phyloP scores from a whole-genome alignment of 352 stramenopile genomes.

The Saprolegnia diclina region DNA sequence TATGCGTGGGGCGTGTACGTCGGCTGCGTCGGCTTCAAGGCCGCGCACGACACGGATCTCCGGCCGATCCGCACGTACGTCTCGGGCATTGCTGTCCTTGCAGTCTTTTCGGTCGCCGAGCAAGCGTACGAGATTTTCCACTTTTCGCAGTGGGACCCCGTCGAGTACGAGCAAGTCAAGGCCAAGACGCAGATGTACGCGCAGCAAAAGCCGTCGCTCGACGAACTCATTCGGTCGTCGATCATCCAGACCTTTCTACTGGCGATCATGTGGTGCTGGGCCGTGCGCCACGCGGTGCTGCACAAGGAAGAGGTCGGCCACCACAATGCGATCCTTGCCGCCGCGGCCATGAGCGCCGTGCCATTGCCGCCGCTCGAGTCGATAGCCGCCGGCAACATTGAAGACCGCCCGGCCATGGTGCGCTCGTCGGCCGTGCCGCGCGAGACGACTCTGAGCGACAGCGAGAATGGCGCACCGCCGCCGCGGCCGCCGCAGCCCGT shows the following conservation, averaged over 20 bases:
- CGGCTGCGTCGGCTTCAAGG: conserved; percentile 80
- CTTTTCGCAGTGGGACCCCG: conserved; percentile 62
- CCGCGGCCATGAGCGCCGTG: conserved; percentile 75
- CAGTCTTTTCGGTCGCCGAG: conserved; percentile 65
- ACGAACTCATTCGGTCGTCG: conserved; percentile 81
- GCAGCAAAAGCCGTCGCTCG: conserved; percentile 63
- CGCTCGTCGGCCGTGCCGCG: background rate
- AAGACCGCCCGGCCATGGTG: background rate
- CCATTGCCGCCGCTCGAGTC: conserved; percentile 47
- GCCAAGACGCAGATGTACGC: conserved; percentile 48
- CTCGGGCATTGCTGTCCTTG: conserved; percentile 68
- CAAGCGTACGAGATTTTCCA: conserved; percentile 81
- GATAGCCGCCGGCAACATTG: background rate
- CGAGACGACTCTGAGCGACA: no score
- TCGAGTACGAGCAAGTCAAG: conserved; percentile 48
- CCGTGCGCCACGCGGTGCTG: conserved; percentile 69
- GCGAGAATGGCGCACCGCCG: background rate
- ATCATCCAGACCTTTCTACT: conserved; percentile 82
- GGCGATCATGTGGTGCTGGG: conserved; percentile 75
- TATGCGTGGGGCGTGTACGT: conserved; percentile 83
- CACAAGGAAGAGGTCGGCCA: conserved; percentile 66
- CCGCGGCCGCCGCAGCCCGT: background rate
- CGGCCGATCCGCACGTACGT: conserved; percentile 80
- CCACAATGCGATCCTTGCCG: conserved; percentile 79
- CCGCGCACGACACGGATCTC: conserved; percentile 80